Conservation (phyloP, 2,329 filamentous ascomycete species). For the Fusarium sp. region DNA sequence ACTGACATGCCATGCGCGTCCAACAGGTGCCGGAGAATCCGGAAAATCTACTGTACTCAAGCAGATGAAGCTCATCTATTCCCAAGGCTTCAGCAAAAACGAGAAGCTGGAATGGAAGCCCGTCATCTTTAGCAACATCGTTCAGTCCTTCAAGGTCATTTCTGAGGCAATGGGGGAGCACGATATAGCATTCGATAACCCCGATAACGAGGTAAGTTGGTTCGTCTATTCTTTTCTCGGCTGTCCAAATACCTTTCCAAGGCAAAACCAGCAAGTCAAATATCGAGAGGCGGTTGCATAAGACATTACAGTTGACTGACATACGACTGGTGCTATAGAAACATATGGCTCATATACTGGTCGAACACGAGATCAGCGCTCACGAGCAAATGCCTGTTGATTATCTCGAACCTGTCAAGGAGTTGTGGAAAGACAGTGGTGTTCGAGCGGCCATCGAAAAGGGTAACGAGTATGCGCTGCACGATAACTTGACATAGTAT, state of each 20-base stretch:
- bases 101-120: conserved; percentile 95
- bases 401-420: conserved; percentile 82
- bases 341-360: conserved; percentile 78
- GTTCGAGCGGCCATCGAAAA: conserved; percentile 89
- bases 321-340: conserved; percentile 63
- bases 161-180: conserved; percentile 91
- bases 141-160: conserved; percentile 91
- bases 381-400: conserved; percentile 82
- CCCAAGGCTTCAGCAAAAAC: conserved; percentile 86
- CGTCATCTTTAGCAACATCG: conserved; percentile 93
- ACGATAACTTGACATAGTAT: conserved; percentile 95
- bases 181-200: conserved; percentile 78
- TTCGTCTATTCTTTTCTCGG: not conserved
- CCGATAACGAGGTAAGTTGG: conserved; percentile 76
- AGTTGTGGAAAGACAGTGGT: conserved; percentile 83
- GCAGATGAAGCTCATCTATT: conserved; percentile 98
- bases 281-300: conserved; percentile 15
- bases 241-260: not conserved
- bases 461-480: conserved; percentile 95
- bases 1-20: conserved; percentile 26
- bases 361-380: conserved; percentile 82
- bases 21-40: conserved; percentile 84
- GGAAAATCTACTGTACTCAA: conserved; percentile 96
- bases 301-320: conserved; percentile 48
- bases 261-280: not conserved